These are phyloP conservation scores for Phytophthora sansomeana DNA, from an alignment of 352 stramenopile genomes.

Conservation along the genomic window DNA sequence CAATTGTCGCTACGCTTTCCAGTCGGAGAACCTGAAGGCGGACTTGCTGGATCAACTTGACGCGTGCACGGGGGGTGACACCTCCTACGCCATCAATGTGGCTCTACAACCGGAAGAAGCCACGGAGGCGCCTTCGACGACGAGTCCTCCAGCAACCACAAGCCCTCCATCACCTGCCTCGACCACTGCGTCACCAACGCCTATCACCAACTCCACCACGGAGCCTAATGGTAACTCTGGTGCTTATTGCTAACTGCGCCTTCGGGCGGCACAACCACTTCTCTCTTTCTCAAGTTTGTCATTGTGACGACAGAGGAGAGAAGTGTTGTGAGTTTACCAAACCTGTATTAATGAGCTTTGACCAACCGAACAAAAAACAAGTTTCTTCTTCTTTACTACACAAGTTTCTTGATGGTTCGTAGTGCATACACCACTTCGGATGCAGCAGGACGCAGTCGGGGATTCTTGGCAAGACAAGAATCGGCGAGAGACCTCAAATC, in stretches of 20 bases:
- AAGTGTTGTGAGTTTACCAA: too few relatives aligned
- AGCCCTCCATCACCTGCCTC: constrained; percentile 10
- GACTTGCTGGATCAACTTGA: too few relatives aligned
- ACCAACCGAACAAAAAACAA: too few relatives aligned
- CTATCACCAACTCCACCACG: constrained; percentile 19
- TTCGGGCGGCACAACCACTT: constrained; percentile 3
- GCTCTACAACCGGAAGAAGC: constrained; percentile 14
- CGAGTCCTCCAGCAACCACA: constrained; percentile 1
- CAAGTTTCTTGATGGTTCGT: constrained; percentile 45
- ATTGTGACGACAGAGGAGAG: too few relatives aligned
- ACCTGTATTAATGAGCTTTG: too few relatives aligned
- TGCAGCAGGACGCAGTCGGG: constrained; percentile 47
- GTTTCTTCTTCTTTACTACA: constrained; percentile 2
- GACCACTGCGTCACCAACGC: constrained; percentile 5
- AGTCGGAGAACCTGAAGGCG: too few relatives aligned
- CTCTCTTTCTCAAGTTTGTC: too few relatives aligned
- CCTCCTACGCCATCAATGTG: too few relatives aligned
- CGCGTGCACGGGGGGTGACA: too few relatives aligned
- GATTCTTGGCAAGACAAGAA: constrained; percentile 50
- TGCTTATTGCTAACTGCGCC: constrained; percentile 18
- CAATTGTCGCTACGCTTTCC: constrained; percentile 37
- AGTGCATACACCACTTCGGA: constrained; percentile 57
- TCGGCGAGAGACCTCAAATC: constrained; percentile 45
- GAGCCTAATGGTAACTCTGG: constrained; percentile 17
- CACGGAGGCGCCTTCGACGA: constrained; percentile 10